Evolutionary conservation across 1,139 yeast genomes (phyloP).

Genomic region (Hyphopichia khmerensis): DNA sequence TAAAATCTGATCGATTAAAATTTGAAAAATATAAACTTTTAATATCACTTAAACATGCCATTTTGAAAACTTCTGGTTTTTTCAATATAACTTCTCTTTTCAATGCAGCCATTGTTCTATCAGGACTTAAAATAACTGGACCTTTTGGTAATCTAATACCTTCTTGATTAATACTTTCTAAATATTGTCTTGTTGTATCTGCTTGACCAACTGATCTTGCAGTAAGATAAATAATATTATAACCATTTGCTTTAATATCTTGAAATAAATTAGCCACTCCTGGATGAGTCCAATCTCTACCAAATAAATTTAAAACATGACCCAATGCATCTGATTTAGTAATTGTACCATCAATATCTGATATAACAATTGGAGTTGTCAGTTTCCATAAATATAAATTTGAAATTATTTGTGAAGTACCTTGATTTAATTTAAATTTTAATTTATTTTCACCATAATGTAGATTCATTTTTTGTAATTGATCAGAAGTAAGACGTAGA

Average conservation of each 20-base stretch:
- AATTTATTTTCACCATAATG: constrained; percentile 79
- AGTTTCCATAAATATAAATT: constrained; percentile 83
- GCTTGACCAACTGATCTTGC: constrained; percentile 97
- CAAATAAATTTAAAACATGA: constrained; percentile 89
- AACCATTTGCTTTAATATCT: constrained; percentile 85
- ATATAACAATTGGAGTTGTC: constrained; percentile 85
- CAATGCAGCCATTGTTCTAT: constrained; percentile 93
- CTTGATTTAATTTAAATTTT: constrained; percentile 76
- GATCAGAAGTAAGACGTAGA: constrained; percentile 87
- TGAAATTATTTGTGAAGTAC: constrained; percentile 73
- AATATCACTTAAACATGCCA: constrained; percentile 93
- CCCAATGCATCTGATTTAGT: constrained; percentile 98
- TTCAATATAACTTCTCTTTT: constrained; percentile 87
- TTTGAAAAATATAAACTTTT: constrained; percentile 53
- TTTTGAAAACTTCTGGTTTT: constrained; percentile 96
- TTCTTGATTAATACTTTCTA: constrained; percentile 73
- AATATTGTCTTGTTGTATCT: constrained; percentile 84
- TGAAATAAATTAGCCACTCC: constrained; percentile 92
- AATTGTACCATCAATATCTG: constrained; percentile 98
- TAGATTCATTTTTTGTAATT: constrained; percentile 69
- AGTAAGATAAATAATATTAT: constrained; percentile 88
- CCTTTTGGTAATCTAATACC: constrained; percentile 76
- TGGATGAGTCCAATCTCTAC: constrained; percentile 97
- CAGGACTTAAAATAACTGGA: constrained; percentile 95
- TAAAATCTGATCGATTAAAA: neutral